phyloP scores from a whole-genome alignment of 2,329 filamentous ascomycete genomes.

The Trichoderma koningiopsis region DNA sequence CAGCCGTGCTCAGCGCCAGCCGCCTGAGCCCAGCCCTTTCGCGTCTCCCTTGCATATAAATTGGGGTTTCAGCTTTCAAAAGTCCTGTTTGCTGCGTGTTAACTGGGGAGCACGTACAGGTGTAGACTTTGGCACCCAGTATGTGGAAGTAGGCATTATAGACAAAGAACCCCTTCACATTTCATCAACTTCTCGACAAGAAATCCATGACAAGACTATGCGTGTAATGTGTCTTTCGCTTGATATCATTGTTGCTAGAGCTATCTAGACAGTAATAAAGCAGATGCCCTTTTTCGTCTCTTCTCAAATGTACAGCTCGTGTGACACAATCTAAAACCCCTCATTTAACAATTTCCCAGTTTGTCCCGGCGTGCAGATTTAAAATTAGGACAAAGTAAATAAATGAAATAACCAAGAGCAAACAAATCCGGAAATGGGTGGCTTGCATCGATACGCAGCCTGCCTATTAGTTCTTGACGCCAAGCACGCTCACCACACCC shows the following conservation, averaged over 20 bases:
- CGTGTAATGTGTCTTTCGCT: background rate
- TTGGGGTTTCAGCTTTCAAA: background rate
- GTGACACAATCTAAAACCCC: constrained; percentile 18
- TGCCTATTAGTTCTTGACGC: constrained; percentile 31
- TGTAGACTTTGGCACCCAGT: background rate
- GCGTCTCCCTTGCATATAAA: background rate
- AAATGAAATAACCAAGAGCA: background rate
- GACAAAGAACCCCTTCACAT: background rate
- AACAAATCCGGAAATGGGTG: background rate
- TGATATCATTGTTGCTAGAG: constrained; percentile 2
- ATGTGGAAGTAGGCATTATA: background rate
- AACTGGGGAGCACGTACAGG: background rate
- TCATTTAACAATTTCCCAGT: constrained; percentile 19
- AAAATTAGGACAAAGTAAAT: constrained; percentile 4
- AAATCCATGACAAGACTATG: background rate
- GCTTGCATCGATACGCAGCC: background rate
- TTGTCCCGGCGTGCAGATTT: constrained; percentile 2
- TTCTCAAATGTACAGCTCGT: constrained; percentile 12
- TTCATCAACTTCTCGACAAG: background rate
- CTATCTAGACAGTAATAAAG: background rate
- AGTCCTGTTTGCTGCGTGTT: background rate
- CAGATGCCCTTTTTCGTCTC: background rate
- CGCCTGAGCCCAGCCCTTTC: background rate
- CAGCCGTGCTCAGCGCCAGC: background rate
- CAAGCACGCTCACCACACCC: constrained; percentile 73